Conservation (phyloP, 306 rosid species). For the Biancaea sappan region DNA sequence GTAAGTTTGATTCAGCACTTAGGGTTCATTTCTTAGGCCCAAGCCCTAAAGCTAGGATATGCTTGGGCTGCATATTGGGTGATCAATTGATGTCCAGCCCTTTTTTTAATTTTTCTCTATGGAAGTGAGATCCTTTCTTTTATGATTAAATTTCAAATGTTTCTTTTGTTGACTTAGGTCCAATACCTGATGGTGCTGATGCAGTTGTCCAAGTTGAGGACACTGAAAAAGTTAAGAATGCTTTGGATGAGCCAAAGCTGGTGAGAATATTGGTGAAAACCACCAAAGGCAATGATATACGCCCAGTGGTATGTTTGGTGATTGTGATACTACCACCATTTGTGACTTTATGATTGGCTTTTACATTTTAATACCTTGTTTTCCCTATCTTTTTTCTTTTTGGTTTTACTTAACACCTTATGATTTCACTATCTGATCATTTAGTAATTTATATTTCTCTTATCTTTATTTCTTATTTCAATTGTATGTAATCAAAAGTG, state of each 20-base stretch:
- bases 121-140: background rate
- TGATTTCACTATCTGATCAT: background rate
- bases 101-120: background rate
- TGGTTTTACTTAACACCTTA: background rate
- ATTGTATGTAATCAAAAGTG: background rate
- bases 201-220: conserved; percentile 96
- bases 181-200: conserved; percentile 97
- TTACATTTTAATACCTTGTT: background rate
- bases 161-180: conserved; percentile 53
- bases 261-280: conserved; percentile 62
- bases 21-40: background rate
- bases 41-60: background rate
- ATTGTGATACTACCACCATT: background rate
- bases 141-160: background rate
- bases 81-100: background rate
- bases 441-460: background rate
- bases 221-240: conserved; percentile 55
- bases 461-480: background rate
- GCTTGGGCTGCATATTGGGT: background rate
- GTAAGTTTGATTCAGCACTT: background rate
- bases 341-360: background rate
- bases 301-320: conserved; percentile 70
- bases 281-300: conserved; percentile 72
- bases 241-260: conserved; percentile 42
- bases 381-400: background rate